These are phyloP conservation scores for Cucurbitaria berberidis DNA, from an alignment of 2,329 filamentous ascomycete species.

Conservation along the genomic window DNA sequence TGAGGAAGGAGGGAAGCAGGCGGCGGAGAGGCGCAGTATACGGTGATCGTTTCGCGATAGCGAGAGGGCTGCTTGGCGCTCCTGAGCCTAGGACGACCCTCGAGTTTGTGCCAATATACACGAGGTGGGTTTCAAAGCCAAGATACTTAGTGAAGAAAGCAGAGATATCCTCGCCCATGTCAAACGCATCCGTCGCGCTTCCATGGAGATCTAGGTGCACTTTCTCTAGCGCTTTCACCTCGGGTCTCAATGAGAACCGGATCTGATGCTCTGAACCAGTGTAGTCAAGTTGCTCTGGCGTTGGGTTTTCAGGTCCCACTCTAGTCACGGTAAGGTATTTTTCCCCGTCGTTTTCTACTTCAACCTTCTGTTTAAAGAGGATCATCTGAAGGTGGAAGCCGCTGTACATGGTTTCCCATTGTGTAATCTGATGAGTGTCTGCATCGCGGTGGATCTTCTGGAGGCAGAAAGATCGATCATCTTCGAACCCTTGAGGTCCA, in stretches of 20 bases:
- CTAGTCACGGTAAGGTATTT: slow-evolving; percentile 4
- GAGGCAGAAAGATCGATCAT: slow-evolving; percentile 20
- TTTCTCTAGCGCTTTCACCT: slow-evolving; percentile 53
- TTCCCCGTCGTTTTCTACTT: slow-evolving; percentile 6
- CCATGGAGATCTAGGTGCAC: slow-evolving; percentile 65
- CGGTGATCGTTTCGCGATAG: slow-evolving; percentile 9
- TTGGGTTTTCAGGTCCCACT: slow-evolving; percentile 10
- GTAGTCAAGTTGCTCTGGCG: slow-evolving; percentile 6
- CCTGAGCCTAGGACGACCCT: slow-evolving; percentile 68
- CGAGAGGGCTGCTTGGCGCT: slow-evolving; percentile 48
- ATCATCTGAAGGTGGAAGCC: slow-evolving; percentile 20
- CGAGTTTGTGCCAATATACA: slow-evolving; percentile 68
- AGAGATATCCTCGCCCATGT: slow-evolving; percentile 65
- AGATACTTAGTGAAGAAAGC: slow-evolving; percentile 69
- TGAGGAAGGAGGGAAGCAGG: slow-evolving; percentile 43
- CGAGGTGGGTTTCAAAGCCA: slow-evolving; percentile 57
- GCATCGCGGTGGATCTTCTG: slow-evolving; percentile 19
- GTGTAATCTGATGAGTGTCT: slow-evolving; percentile 9
- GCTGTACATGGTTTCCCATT: slow-evolving; percentile 20
- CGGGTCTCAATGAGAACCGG: slow-evolving; percentile 62
- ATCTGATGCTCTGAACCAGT: slow-evolving; percentile 15
- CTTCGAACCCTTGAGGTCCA: slow-evolving; percentile 14
- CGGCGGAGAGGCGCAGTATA: slow-evolving; percentile 41
- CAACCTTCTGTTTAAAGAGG: slow-evolving; percentile 14
- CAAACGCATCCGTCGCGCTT: slow-evolving; percentile 64